Evolutionary conservation across 192 early-diverging fungal species (phyloP).

Genomic region (Obelidium mucronatum): DNA sequence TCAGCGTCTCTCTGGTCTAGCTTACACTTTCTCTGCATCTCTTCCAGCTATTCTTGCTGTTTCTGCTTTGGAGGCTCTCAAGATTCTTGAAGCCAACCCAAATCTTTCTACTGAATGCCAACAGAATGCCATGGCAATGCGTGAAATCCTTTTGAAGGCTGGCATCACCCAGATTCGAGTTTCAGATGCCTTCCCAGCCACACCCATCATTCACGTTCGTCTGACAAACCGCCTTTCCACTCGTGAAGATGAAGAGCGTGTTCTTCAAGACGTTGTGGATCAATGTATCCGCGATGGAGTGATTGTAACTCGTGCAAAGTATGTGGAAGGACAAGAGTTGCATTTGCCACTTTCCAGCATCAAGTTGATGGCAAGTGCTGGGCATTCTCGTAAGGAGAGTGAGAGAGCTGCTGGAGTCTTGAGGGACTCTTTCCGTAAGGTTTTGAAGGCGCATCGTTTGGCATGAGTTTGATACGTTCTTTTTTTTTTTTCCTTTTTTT

Average conservation of each 20-base stretch:
- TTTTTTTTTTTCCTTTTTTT: background rate
- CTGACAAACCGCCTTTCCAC: slow-evolving; percentile 44
- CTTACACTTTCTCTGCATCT: slow-evolving; percentile 94
- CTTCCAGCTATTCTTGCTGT: slow-evolving; percentile 93
- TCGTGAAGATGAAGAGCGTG: slow-evolving; percentile 75
- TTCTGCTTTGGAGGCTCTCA: slow-evolving; percentile 84
- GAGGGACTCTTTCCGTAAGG: slow-evolving; percentile 67
- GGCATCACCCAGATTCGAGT: slow-evolving; percentile 53
- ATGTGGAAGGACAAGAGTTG: slow-evolving; percentile 82
- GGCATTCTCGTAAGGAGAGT: slow-evolving; percentile 80
- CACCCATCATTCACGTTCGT: slow-evolving; percentile 83
- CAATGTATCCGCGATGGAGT: slow-evolving; percentile 79
- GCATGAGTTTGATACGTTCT: background rate
- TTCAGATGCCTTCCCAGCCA: slow-evolving; percentile 60
- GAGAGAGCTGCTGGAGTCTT: slow-evolving; percentile 84
- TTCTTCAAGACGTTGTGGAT: slow-evolving; percentile 85
- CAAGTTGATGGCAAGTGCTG: slow-evolving; percentile 78
- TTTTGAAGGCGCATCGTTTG: slow-evolving; percentile 44
- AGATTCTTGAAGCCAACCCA: slow-evolving; percentile 61
- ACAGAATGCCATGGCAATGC: slow-evolving; percentile 71
- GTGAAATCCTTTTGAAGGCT: slow-evolving; percentile 60
- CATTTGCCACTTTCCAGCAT: slow-evolving; percentile 80
- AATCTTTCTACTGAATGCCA: slow-evolving; percentile 58
- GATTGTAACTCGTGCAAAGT: slow-evolving; percentile 86
- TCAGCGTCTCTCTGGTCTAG: slow-evolving; percentile 85